Evolutionary conservation across 164 flowering plant species (phyloP).

Genomic region (Kingdonia uniflora): DNA sequence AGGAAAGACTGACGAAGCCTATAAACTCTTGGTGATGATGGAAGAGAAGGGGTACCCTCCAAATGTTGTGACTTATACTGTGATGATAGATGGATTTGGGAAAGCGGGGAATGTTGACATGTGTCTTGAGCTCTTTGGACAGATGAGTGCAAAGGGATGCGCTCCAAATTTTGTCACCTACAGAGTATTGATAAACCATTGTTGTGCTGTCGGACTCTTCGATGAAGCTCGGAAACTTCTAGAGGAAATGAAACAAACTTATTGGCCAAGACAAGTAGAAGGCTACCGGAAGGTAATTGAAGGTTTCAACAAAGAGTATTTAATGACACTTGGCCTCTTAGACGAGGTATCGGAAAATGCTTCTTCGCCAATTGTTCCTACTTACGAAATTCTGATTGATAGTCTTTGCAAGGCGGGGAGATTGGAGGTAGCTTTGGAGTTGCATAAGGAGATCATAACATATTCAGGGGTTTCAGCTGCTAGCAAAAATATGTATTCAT

Average conservation of each 20-base stretch:
- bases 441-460: constrained; percentile 50
- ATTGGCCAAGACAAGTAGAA: constrained; percentile 64
- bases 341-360: constrained; percentile 39
- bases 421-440: constrained; percentile 54
- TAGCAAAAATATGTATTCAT: constrained; percentile 20
- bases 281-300: constrained; percentile 69
- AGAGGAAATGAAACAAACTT: constrained; percentile 86
- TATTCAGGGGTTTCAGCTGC: constrained; percentile 20
- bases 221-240: constrained; percentile 66
- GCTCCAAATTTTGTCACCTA: constrained; percentile 87
- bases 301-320: constrained; percentile 68
- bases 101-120: constrained; percentile 53
- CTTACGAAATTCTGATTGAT: constrained; percentile 56
- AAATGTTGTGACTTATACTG: constrained; percentile 89
- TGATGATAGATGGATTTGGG: constrained; percentile 92
- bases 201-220: constrained; percentile 56
- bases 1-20: constrained; percentile 80
- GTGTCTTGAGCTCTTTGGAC: constrained; percentile 51
- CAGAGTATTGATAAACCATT: constrained; percentile 65
- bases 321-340: constrained; percentile 57
- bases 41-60: constrained; percentile 79
- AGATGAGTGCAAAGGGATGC: constrained; percentile 71
- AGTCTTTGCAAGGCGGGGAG: constrained; percentile 67
- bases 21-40: constrained; percentile 78
- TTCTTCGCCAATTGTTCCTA: constrained; percentile 43